Base-by-base conservation (phyloP, 345 rosid species). In the Salix udensis region DNA sequence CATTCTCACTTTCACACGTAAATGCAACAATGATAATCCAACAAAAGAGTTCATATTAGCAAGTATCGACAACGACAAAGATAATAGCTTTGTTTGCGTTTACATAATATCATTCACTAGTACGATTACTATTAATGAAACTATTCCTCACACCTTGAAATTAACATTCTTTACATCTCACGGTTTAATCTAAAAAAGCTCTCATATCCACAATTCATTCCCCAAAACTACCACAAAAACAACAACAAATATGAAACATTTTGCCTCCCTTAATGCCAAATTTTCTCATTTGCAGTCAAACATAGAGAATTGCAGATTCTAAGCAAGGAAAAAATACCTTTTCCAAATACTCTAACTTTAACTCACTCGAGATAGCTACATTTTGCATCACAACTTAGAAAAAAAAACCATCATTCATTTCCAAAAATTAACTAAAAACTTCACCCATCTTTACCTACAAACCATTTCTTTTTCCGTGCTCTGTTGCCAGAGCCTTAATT, bases 401-500 rank as follows among this genome's bases (percentile, higher is more conserved):
- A 21, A 7, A 55, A 55, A 55, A 55, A 13, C 13, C 62, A n/a
- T n/a, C 23, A 55, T 55, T 23, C 62, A n/a, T n/a, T 55, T 55
- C 62, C n/a, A 26, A 55, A 55, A 55, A 55, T 55, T 55, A 55
- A 9, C 24, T 8, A 21, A n/a, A 8, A 55, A 55, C 9, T 23
- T n/a, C 7, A 8, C 23, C n/a, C 23, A 21, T n/a, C 62, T 21
- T 55, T 55, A 55, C 62, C 62, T 55, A 4, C 24, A 55, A 55
- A 24, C 84, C 79, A 84, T 72, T 76, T 83, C 85, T 89, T 90
- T 88, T 75, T 88, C 73, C 75, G 81, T 30, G 31, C 31, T 30
- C 4, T 30, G 31, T 30, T 30, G 31, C 31, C 31, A 30, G 31
- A 30, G 31, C 31, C 31, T 30, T 30, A 30, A 30, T 30, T 30